phyloP scores from a whole-genome alignment of 2,329 filamentous ascomycete species.

The Fusarium brachygibbosum region DNA sequence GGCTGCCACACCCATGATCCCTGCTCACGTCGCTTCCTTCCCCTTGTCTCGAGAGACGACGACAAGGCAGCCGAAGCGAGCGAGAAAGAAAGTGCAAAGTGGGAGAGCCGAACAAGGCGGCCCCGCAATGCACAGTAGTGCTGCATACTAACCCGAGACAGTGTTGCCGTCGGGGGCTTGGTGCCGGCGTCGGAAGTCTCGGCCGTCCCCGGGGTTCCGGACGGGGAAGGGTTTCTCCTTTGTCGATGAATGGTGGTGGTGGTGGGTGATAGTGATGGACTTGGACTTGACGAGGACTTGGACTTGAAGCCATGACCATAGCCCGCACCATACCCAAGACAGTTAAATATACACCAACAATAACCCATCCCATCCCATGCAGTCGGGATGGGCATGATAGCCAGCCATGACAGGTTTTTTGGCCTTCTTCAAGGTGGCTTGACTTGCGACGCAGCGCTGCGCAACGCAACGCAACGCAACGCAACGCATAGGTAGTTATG shows the following conservation, averaged over 20 bases:
- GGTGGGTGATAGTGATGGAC: neutral
- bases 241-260: neutral
- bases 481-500: neutral
- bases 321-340: neutral
- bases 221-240: slow-evolving; percentile 13
- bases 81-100: neutral
- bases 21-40: neutral
- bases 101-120: slow-evolving; percentile 6
- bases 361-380: neutral
- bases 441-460: slow-evolving; percentile 9
- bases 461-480: neutral
- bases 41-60: slow-evolving; percentile 1
- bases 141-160: slow-evolving; percentile 45
- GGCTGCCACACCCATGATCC: slow-evolving; percentile 11
- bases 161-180: slow-evolving; percentile 44
- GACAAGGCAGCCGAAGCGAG: neutral
- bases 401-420: slow-evolving; percentile 5
- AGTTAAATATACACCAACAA: neutral
- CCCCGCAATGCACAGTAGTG: slow-evolving; percentile 12
- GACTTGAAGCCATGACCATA: slow-evolving; percentile 4
- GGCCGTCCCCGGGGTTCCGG: slow-evolving; percentile 44
- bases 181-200: slow-evolving; percentile 43
- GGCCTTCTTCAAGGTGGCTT: slow-evolving; percentile 5
- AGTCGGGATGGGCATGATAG: neutral
- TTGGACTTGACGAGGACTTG: neutral